A percentile compares a stretch with the other conserved stretches of the same genome.
Conservation (phyloP, 169 alveolate species). For the Pseudocohnilembus persalinus region DNA sequence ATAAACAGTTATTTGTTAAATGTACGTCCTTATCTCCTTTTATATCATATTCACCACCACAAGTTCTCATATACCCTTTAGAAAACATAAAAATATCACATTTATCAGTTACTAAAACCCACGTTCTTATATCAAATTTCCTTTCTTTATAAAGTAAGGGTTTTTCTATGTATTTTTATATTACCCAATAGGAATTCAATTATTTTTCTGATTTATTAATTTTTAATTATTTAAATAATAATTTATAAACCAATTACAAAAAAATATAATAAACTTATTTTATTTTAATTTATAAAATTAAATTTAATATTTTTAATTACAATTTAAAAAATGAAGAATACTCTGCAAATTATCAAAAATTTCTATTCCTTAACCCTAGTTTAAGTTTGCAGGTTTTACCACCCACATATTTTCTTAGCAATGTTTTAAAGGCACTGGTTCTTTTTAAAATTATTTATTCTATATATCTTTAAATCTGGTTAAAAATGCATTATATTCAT, state of each 20-base stretch:
- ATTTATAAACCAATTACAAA: no score
- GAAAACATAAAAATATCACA: conserved; percentile 59
- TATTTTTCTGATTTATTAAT: neutral
- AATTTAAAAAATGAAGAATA: conserved; percentile 37
- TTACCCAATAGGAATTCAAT: conserved; percentile 39
- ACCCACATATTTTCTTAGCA: conserved; percentile 59
- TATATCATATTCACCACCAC: conserved; percentile 61
- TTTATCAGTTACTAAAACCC: conserved; percentile 54
- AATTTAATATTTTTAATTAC: neutral
- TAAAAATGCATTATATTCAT: conserved; percentile 27
- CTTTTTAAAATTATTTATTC: conserved; percentile 30
- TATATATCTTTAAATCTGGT: conserved; percentile 40
- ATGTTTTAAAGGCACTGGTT: conserved; percentile 50
- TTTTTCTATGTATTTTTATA: conserved; percentile 69
- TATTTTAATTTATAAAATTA: no score
- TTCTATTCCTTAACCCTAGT: conserved; percentile 62
- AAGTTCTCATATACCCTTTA: conserved; percentile 78
- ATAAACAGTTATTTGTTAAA: conserved; percentile 79
- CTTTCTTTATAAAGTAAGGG: conserved; percentile 67
- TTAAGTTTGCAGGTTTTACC: conserved; percentile 53
- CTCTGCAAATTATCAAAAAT: conserved; percentile 50
- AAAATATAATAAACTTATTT: no score
- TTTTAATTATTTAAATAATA: no score
- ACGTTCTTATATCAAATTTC: conserved; percentile 75
- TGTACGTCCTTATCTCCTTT: conserved; percentile 68